A percentile compares a stretch with the other conserved stretches of the same genome.
These are phyloP conservation scores for Tulasnella sp. DNA, from an alignment of 768 basidiomycete species.

Conservation along the genomic window DNA sequence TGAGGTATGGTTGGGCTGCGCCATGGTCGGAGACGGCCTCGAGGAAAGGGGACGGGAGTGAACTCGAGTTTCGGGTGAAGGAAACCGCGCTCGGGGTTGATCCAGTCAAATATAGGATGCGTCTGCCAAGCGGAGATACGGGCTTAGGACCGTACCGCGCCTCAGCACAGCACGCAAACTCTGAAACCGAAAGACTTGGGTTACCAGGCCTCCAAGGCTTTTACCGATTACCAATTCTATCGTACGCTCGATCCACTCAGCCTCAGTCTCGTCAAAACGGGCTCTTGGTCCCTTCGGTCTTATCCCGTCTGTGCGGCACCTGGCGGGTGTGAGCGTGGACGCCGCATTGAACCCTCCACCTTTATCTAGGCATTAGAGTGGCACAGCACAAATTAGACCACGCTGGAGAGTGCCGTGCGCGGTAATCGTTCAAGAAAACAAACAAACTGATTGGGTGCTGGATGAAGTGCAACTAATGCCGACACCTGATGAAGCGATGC, in stretches of 20 bases:
- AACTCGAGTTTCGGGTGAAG: neutral
- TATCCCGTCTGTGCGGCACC: neutral
- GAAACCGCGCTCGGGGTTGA: neutral
- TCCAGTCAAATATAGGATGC: conserved; percentile 6
- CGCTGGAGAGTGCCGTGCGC: neutral
- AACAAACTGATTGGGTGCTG: neutral
- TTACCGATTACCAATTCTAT: neutral
- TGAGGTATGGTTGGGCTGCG: conserved; percentile 55
- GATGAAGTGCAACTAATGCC: neutral
- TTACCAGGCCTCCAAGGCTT: neutral
- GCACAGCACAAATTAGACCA: neutral
- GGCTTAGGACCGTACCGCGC: neutral
- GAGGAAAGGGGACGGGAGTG: neutral
- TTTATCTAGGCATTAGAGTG: neutral
- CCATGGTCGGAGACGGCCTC: neutral
- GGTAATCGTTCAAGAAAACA: neutral
- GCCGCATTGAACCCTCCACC: neutral
- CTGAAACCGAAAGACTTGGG: neutral
- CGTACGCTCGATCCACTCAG: neutral
- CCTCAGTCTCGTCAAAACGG: neutral
- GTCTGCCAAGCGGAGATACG: neutral
- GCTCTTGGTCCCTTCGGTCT: neutral
- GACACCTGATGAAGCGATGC: neutral
- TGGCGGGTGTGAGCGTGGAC: neutral
- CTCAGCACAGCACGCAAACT: neutral